These are phyloP conservation scores for Teratosphaeria zuluensis DNA, from an alignment of 2,329 filamentous ascomycete genomes.

Conservation along the genomic window DNA sequence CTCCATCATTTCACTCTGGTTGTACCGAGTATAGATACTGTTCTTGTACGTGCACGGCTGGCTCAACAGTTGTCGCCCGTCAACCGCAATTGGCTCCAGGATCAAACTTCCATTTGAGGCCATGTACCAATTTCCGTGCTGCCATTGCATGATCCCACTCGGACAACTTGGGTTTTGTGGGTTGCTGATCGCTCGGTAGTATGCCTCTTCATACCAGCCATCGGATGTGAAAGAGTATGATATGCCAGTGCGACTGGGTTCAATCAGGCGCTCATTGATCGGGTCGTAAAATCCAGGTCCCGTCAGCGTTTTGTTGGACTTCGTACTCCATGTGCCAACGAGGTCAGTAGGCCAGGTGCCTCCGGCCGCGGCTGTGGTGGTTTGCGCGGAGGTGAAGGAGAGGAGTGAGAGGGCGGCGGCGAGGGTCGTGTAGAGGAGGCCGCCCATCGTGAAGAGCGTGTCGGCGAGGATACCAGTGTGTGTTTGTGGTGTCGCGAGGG, in stretches of 20 bases:
- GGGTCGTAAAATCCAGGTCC: conserved; percentile 67
- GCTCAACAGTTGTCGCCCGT: conserved; percentile 58
- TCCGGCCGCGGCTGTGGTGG: background rate
- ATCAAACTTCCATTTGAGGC: conserved; percentile 48
- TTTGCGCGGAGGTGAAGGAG: background rate
- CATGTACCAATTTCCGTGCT: conserved; percentile 56
- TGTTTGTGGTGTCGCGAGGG: background rate
- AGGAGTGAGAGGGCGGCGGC: conserved; percentile 16
- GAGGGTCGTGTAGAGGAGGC: conserved; percentile 20
- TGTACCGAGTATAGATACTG: conserved; percentile 55
- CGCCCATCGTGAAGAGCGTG: background rate
- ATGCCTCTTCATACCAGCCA: conserved; percentile 59
- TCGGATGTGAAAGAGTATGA: conserved; percentile 65
- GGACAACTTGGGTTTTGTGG: conserved; percentile 50
- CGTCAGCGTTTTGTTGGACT: conserved; percentile 58
- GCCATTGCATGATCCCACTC: conserved; percentile 60
- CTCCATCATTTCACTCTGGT: conserved; percentile 53
- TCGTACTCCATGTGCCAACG: conserved; percentile 64
- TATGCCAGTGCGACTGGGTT: conserved; percentile 57
- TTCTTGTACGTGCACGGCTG: conserved; percentile 50
- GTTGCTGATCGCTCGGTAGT: conserved; percentile 60
- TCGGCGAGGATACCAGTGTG: background rate
- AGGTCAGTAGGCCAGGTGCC: conserved; percentile 31
- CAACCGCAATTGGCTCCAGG: conserved; percentile 52
- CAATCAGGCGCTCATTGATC: conserved; percentile 53